Evolutionary conservation across 768 basidiomycete genomes (phyloP).

Genomic region (Galerina sulciceps): DNA sequence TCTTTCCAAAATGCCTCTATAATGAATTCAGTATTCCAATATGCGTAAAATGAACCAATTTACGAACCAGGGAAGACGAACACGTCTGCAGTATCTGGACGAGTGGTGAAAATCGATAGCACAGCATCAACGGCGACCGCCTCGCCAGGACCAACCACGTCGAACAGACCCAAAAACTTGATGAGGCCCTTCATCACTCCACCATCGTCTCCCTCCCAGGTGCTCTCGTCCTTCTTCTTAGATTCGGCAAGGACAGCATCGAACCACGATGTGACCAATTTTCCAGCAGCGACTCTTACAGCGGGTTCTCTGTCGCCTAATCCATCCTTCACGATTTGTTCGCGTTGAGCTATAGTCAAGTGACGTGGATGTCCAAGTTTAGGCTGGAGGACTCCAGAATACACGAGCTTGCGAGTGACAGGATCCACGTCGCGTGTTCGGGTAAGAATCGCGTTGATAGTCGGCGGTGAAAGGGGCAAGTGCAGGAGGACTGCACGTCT

Average conservation of each 20-base stretch:
- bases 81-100: conserved; percentile 69
- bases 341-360: conserved; percentile 80
- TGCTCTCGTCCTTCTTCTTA: conserved; percentile 34
- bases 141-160: conserved; percentile 67
- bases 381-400: conserved; percentile 62
- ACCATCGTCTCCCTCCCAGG: conserved; percentile 47
- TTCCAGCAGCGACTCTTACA: conserved; percentile 82
- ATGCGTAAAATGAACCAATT: not conserved
- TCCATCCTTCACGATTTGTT: conserved; percentile 84
- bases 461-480: conserved; percentile 63
- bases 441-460: conserved; percentile 70
- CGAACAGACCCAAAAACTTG: conserved; percentile 50
- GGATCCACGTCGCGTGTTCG: conserved; percentile 88
- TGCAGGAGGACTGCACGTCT: conserved; percentile 86
- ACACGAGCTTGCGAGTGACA: conserved; percentile 78
- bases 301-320: conserved; percentile 86
- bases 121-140: conserved; percentile 86
- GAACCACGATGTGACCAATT: conserved; percentile 82
- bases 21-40: conserved; percentile 37
- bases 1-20: conserved; percentile 68
- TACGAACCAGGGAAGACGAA: conserved; percentile 75
- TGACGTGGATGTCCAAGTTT: conserved; percentile 68
- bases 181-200: conserved; percentile 51
- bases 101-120: conserved; percentile 70
- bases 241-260: conserved; percentile 56